These are phyloP conservation scores for Brassica nigra DNA, from an alignment of 345 rosid genomes.

Conservation along the genomic window DNA sequence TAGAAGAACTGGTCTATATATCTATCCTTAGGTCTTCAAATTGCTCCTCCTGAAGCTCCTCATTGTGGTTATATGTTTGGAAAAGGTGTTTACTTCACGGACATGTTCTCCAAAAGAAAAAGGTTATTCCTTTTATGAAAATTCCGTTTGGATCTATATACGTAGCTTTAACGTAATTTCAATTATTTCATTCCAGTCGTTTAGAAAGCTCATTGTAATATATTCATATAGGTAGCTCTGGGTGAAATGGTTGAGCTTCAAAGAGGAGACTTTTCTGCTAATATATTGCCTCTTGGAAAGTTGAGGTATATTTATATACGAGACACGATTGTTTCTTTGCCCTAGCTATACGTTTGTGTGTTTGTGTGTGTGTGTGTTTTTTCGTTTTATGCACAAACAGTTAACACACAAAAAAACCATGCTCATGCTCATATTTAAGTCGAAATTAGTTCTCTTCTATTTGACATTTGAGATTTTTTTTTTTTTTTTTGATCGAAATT, in stretches of 20 bases:
- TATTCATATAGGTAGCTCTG: not conserved
- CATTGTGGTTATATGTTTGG: not conserved
- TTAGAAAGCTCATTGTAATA: not conserved
- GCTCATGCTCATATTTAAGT: not conserved
- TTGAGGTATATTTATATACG: no score
- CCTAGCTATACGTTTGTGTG: not conserved
- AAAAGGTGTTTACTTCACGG: not conserved
- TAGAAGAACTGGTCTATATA: no score
- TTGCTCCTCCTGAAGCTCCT: no score
- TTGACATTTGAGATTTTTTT: not conserved
- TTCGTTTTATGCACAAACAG: not conserved
- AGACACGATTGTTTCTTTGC: not conserved
- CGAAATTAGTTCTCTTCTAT: not conserved
- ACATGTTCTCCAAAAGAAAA: not conserved
- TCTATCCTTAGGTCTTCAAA: no score
- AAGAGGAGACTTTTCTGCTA: not conserved
- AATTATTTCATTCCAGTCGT: not conserved
- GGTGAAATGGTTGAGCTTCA: not conserved
- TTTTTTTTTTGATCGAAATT: no score
- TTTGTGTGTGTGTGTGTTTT: no score
- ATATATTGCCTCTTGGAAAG: not conserved
- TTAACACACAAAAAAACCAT: not conserved
- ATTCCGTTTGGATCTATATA: not conserved
- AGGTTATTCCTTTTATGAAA: not conserved
- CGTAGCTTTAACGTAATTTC: not conserved